Evolutionary conservation across 2,329 filamentous ascomycete genomes (phyloP), one percentile per base, ranked within the genome.

Genomic region (Phialophora chinensis): DNA sequence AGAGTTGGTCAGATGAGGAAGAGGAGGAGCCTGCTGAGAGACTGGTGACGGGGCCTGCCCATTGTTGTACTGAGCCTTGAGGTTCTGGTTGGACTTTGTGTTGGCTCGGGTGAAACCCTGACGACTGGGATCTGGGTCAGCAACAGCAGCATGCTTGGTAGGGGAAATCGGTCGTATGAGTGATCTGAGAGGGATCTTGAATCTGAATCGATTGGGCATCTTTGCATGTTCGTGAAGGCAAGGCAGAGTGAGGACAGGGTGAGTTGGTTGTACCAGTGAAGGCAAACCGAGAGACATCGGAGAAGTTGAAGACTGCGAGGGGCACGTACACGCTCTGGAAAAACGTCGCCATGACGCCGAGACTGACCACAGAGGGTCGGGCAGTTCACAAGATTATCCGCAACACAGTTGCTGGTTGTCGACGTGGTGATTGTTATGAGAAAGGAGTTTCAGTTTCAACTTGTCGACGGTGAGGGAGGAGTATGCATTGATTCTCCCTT

Each of bases 91-190:
- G 67, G 73, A 76, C 72, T 81, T 82, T 67, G 79, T 81, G 66
- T 78, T 79, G 69, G 79, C 80, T 70, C 81, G 75, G 73, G 80
- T 80, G 76, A 83, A 83, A 66, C 80, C 80, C 75, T 82, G 80
- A 75, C 81, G 81, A 73, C 81, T 83, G 69, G 57, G 73, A 49
- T 67, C 63, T 62, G 68, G 62, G 72, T 75, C 69, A 76, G 74
- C 72, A 69, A 49, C 60, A 14, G 31, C 25, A 25, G 50, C 42
- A 31, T 49, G 50, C 69, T 70, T 73, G 68, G 74, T 71, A 63
- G 52, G 50, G 29, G 44, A 38, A 25, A 56, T n/a, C 31, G 65
- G 58, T 29, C 66, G 59, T 12, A 63, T 62, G 70, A 73, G 62
- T 63, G 62, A 58, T 63, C 65, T 66, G 66, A 62, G 53, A 23